Base-by-base conservation (phyloP, 768 basidiomycete species). In the Heimioporus sp. region DNA sequence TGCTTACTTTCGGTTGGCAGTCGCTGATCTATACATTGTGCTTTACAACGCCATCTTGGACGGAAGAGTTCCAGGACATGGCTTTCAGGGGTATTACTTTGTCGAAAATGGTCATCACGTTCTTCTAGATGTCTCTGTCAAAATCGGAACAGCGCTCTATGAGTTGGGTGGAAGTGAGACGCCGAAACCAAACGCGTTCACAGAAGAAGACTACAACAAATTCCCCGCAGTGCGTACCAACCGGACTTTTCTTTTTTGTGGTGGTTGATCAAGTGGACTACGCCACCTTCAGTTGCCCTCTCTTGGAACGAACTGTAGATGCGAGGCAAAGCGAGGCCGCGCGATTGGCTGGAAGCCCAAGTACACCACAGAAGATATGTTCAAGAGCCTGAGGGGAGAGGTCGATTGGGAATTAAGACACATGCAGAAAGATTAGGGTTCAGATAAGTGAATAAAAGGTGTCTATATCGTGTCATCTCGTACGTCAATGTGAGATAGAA, bases 81-180 rank as follows among this genome's bases (percentile, higher is more conserved):
- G 63, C 31, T 73, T 72, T 4, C 76, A 79, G 24, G 83, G 83
- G 0, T 74, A 69, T 35, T 84, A 82, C 58, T 82, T 82, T 56
- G 77, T 68, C 12, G 79, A 73, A 54, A 80, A 72, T 43, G 81
- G 76, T 17, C 78, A 83, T 43, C 74, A 80, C 39, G 63, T 57
- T 7, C 37, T 79, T 28, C 77, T 74, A 45, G 73, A 80, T 4
- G 56, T 83, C n/a, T 64, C 66, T 8, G 72, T 67, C 42, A 71
- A 71, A 4, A 71, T 82, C 24, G 76, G 72, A 5, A 64, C 73
- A 69, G 58, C 20, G 4, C 64, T 65, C 5, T 12, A 34, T 12
- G 56, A 57, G 3, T 35, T 60, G 2, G 58, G 61, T 2, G 49
- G 31, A 17, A 66, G 56, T 24, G 43, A 56, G 36, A 60, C 58